phyloP scores from a whole-genome alignment of 73 alveolate genomes.

The Symbiodinium pilosum region DNA sequence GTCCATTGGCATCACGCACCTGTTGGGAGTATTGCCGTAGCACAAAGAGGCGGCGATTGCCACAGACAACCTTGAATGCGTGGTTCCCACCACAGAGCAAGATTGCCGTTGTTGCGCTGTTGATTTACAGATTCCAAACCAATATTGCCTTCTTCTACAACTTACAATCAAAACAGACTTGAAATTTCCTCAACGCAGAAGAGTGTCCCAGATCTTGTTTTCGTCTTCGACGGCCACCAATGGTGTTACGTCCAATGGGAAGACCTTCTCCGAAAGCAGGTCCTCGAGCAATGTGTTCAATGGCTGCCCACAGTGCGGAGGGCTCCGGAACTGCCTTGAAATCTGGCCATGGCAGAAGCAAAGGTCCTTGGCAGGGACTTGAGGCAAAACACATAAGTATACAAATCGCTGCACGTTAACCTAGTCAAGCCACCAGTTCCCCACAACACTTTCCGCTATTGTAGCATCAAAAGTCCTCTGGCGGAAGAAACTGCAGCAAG shows the following conservation, averaged over 20 bases:
- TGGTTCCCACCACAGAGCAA: background rate
- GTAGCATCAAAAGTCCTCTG: background rate
- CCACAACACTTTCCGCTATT: no score
- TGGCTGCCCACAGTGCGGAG: background rate
- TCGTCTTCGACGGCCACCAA: background rate
- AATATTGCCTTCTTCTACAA: background rate
- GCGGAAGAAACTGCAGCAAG: background rate
- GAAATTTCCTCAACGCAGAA: background rate
- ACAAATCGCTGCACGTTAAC: no score
- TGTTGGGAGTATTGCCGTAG: background rate
- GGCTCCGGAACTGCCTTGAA: background rate
- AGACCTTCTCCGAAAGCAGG: background rate
- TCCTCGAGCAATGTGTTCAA: background rate
- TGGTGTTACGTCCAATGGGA: background rate
- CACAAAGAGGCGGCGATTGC: background rate
- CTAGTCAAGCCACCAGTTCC: no score
- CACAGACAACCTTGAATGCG: background rate
- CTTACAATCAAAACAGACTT: background rate
- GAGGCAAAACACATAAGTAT: no score
- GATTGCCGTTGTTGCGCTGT: background rate
- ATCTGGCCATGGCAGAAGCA: background rate
- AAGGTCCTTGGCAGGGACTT: background rate
- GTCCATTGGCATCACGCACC: background rate
- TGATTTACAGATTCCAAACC: background rate
- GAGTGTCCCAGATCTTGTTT: background rate